These are phyloP conservation scores for Auxenochlorella pyrenoidosa DNA, from an alignment of 139 green algal genomes.

Conservation along the genomic window DNA sequence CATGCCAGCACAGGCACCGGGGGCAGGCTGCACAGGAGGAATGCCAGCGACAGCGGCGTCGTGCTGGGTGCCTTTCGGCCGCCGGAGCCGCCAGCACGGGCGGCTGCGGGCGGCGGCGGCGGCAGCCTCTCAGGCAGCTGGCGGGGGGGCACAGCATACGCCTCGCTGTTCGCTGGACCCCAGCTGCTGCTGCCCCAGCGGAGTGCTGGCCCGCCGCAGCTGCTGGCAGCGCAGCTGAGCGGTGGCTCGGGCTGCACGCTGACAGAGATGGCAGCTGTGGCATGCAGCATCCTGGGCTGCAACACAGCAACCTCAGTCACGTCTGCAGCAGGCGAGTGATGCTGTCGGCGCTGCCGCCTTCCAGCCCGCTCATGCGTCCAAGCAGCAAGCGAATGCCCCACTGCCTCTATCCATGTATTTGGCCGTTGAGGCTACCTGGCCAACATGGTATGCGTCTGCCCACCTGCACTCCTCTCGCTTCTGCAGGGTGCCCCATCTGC, in stretches of 20 bases:
- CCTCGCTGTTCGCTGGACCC: background rate
- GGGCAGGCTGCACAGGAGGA: background rate
- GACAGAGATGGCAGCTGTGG: background rate
- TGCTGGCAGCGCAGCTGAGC: background rate
- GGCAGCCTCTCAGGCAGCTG: background rate
- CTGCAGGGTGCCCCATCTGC: constrained; percentile 25
- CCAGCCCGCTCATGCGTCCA: too few species aligned
- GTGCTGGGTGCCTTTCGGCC: background rate
- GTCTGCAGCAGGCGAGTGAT: background rate
- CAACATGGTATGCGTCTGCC: too few species aligned
- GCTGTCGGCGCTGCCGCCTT: background rate
- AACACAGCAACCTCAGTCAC: background rate
- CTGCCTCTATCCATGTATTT: background rate
- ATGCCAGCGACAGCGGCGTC: constrained; percentile 12
- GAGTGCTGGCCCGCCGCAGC: background rate
- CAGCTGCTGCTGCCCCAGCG: background rate
- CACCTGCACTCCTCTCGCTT: background rate
- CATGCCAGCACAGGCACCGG: background rate
- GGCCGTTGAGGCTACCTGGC: too few species aligned
- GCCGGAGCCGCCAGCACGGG: background rate
- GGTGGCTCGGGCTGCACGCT: background rate
- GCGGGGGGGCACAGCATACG: background rate
- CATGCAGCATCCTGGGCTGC: background rate
- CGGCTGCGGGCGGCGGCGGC: background rate
- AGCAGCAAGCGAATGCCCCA: background rate